Base-by-base conservation (phyloP, 164 flowering plant genomes). In the Sedum album region DNA sequence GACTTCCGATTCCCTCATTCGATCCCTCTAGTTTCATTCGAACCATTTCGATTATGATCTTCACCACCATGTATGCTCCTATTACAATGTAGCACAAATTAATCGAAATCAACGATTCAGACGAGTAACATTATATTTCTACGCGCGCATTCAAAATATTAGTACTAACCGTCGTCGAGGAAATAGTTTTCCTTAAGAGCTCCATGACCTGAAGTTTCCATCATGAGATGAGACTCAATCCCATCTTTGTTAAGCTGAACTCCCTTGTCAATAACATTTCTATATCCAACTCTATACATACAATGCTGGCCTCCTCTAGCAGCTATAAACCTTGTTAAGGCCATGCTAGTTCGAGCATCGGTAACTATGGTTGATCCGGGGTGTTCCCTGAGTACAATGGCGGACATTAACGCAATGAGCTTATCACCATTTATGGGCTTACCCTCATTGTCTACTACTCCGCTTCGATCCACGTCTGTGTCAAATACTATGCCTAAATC, bases 11-110 rank as follows among this genome's bases (percentile, higher is more conserved):
- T 25, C 97, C 97, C 78, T 88, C 88, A 11, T 81, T 72, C 30
- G 84, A 85, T 60, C 96, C 91, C 0, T 74, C 83, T 2, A 93
- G 89, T 76, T 78, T 90, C 98, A 93, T 93, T 2, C 85, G 66
- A 1, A 93, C 94, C 98, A 93, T 90, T 44, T 44, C 48, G 20
- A 44, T 44, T n/a, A 93, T 90, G 72, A 90, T 90, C 72, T 90
- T 93, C 44, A 93, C 92, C 66, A 90, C 96, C 97, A 93, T 89
- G 69, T 93, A 90, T 20, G 98, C 98, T 39, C 98, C 96, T 91
- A 53, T 0, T 44, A 17, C 14, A 42, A 5, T 38, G 38, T 30
- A 10, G 7, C 17, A 33, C 42, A 35, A 25, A 23, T 42, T 28
- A 28, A 7, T 25, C 20, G 23, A 28, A 55, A n/a, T n/a, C n/a